These are phyloP conservation scores for Phytopythium cucurbitacearum DNA, from an alignment of 352 stramenopile genomes.

Conservation along the genomic window DNA sequence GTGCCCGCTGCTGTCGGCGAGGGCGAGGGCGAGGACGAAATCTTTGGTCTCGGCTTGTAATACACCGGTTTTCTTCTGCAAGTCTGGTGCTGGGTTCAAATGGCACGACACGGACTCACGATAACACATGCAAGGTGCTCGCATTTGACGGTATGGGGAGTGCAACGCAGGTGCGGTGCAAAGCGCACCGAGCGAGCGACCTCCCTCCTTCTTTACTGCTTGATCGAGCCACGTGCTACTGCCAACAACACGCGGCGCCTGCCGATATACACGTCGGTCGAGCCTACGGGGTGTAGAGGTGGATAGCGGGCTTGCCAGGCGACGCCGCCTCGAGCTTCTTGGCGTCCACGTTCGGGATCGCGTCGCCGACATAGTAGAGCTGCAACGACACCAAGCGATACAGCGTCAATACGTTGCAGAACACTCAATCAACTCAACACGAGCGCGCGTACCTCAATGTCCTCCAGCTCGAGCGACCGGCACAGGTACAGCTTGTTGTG, in stretches of 20 bases:
- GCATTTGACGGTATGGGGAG: no score
- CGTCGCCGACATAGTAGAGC: slow-evolving; percentile 77
- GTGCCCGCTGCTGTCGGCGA: slow-evolving; percentile 9
- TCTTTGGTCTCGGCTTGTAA: slow-evolving; percentile 79
- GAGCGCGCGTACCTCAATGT: slow-evolving; percentile 48
- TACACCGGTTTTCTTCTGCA: slow-evolving; percentile 4
- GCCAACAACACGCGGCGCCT: no score
- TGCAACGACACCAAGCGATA: slow-evolving; percentile 12
- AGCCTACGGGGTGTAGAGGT: slow-evolving; percentile 55
- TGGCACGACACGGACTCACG: no score
- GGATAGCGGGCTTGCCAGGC: slow-evolving; percentile 80
- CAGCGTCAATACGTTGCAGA: not conserved
- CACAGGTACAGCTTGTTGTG: slow-evolving; percentile 90
- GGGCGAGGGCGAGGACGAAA: slow-evolving; percentile 55
- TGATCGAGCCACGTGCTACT: not conserved
- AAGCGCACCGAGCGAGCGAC: no score
- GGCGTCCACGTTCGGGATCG: slow-evolving; percentile 61
- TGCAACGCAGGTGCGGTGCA: no score
- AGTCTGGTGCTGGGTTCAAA: no score
- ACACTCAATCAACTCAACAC: not conserved
- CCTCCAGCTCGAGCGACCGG: slow-evolving; percentile 86
- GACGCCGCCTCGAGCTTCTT: slow-evolving; percentile 85
- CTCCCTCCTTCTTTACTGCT: slow-evolving; percentile 9
- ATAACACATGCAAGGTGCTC: no score
- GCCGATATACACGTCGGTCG: no score